Base-by-base conservation (phyloP, 192 early-diverging fungal genomes). In the Coemansia sp. region DNA sequence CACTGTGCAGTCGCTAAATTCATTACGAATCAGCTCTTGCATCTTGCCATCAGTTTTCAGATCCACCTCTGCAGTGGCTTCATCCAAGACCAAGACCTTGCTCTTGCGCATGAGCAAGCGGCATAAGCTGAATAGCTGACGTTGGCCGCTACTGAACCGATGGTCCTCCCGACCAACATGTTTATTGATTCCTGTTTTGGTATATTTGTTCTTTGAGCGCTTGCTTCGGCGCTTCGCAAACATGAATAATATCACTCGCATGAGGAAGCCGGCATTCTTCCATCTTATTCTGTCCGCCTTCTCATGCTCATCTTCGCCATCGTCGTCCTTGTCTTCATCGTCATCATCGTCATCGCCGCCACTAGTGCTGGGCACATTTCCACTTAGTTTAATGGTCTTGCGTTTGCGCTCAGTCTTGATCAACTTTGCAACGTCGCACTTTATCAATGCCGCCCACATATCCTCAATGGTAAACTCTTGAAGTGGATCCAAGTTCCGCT, bases 401-500 rank as follows among this genome's bases (percentile, higher is more conserved):
- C 19, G 37, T 15, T 61, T 45, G 17, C 60, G 25, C 14, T 22
- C 49, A 1, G 53, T 42, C 6, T 43, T 15, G 2, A 66, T 43
- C 6, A 66, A 7, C 1, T 54, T 27, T 0, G 46, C 64, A 2
- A 59, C 40, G 6, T 31, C 15, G 27, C 72, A 74, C 54, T 74
- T 74, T 19, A 67, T 45, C 8, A 94, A 65, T 0, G 77, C 85
- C 0, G 84, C 62, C 92, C 91, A 93, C 35, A 94, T 60, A 11
- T 83, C 84, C 6, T 76, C 71, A 59, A 91, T 88, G 0, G 69
- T 57, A 59, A 85, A 74, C 35, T 65, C 54, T 8, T 63, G 31
- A n/a, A 87, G 68, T 4, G 88, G 89, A 64, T 92, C 93, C 27
- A 94, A 65, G 62, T 93, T 93, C 5, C 80, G 75, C 6, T 80